Evolutionary conservation across 2,329 filamentous ascomycete species (phyloP), one percentile per base, ranked within the genome.

Genomic region (Epichloe bromicola): DNA sequence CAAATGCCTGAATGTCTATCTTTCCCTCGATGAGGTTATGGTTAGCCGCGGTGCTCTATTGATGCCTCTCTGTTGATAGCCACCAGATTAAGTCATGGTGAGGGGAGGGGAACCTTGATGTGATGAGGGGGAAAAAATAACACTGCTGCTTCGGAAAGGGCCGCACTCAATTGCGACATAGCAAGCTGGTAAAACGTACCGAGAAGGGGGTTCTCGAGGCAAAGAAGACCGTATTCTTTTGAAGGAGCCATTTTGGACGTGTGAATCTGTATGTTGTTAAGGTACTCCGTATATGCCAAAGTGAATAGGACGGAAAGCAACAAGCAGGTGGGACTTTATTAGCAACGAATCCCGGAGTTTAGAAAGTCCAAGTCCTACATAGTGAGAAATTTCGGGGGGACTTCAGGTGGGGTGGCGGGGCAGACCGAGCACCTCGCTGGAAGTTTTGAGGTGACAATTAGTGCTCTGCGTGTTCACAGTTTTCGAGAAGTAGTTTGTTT

Each of bases 191-290:
- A 17, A 15, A 17, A 71, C 78, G 60, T 74, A 90, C 86, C 91
- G 63, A 98, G 86, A 62, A 98, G 83, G 69, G 93, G 93, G 73
- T 98, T 98, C 84, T 96, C 93, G 63, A 98, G 74, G 72, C 86
- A 93, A 65, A 97, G 79, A 63, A 98, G 85, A 70, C 87, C 78
- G 74, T 85, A 97, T 71, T 89, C 84, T 73, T 89, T 85, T 61
- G 70, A 66, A 60, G 82, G 69, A 65, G 86, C 77, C 88, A 95
- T 95, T 36, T 48, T 45, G 39, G 11, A 44, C 7, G 39, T 43
- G 20, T 43, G 33, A 19, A 11, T 4, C 12, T 15, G 15, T 20
- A 2, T 37, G 17, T 8, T 42, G 23, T 33, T 11, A 3, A 10
- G 19, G 5, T n/a, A 30, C 26, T 30, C 26, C 26, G 26, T 30